phyloP scores from a whole-genome alignment of 495 filamentous ascomycete genomes.

The Glonium stellatum region DNA sequence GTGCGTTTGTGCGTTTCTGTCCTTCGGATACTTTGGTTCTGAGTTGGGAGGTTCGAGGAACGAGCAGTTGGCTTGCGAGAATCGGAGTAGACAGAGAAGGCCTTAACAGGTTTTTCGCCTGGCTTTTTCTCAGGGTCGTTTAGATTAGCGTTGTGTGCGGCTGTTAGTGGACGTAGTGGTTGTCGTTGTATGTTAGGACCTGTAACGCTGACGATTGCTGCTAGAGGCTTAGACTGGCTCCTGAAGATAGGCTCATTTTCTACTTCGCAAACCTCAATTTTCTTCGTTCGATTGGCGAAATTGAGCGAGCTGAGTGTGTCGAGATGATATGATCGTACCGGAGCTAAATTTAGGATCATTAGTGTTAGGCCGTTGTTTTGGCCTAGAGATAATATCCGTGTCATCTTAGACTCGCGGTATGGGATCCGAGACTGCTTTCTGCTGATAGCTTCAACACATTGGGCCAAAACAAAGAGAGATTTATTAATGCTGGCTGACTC shows the following conservation, averaged over 20 bases:
- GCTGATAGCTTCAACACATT: constrained; percentile 92
- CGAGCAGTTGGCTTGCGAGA: constrained; percentile 44
- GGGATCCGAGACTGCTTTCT: constrained; percentile 76
- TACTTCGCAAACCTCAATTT: constrained; percentile 89
- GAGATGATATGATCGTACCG: constrained; percentile 77
- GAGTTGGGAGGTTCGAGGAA: constrained; percentile 28
- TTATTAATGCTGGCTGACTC: constrained; percentile 99
- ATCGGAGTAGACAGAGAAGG: constrained; percentile 78
- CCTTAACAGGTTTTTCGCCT: constrained; percentile 65
- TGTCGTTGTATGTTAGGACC: constrained; percentile 55
- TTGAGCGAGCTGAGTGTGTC: constrained; percentile 92
- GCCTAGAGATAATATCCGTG: constrained; percentile 80
- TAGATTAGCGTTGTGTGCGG: constrained; percentile 52
- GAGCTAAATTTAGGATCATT: constrained; percentile 95
- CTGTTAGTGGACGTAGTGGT: constrained; percentile 65
- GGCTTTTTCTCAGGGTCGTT: constrained; percentile 48
- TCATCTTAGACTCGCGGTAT: constrained; percentile 96
- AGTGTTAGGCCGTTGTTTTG: constrained; percentile 94
- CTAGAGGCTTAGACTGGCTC: constrained; percentile 40
- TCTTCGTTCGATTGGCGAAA: constrained; percentile 91
- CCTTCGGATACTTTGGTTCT: constrained; percentile 36
- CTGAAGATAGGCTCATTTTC: constrained; percentile 88
- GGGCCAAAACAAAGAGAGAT: constrained; percentile 85
- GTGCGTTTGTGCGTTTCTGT: constrained; percentile 32
- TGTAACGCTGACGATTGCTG: constrained; percentile 43